Base-by-base conservation (phyloP, 495 filamentous ascomycete genomes). In the Hypoxylon crocopeplum region DNA sequence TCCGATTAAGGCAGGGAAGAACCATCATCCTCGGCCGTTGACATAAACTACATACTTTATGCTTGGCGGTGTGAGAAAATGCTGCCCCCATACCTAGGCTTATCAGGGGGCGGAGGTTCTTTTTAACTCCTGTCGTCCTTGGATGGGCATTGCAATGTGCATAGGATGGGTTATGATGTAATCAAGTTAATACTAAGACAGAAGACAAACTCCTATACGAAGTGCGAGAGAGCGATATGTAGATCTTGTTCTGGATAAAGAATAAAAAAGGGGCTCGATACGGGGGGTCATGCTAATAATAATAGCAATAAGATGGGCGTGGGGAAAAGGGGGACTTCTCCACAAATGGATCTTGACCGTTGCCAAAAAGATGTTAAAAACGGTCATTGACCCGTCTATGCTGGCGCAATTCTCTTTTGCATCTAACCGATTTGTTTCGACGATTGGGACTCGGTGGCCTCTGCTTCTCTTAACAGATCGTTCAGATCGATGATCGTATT, bases 401-500 rank as follows among this genome's bases (percentile, higher is more conserved):
- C 41, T 55, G 38, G 32, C 38, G 38, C 27, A 22, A 62, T 62
- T 49, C 7, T 49, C 48, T 22, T 59, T 58, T 51, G 44, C 55
- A 46, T 50, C 45, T 54, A 47, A 59, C 38, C 44, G 55, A 56
- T 58, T 50, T 16, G 11, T 16, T 16, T 27, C 45, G 44, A 34
- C 45, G 29, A 6, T 56, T 52, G 50, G 55, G 40, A 59, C 17
- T 27, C 21, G 37, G 24, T 59, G 61, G 61, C 21, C 61, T 59
- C 21, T 59, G 55, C 55, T 64, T 30, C 45, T 36, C 27, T 27
- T 11, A 39, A 25, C n/a, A 59, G 54, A 64, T 64, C 54, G 45
- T 21, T n/a, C 33, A 54, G 61, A 64, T 64, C 55, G 55, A 51
- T 55, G 45, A 59, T 64, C 61, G 8, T 51, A 38, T 53, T 7